These are phyloP conservation scores for Fusarium sp. DNA, from an alignment of 2,329 filamentous ascomycete species.

Conservation along the genomic window DNA sequence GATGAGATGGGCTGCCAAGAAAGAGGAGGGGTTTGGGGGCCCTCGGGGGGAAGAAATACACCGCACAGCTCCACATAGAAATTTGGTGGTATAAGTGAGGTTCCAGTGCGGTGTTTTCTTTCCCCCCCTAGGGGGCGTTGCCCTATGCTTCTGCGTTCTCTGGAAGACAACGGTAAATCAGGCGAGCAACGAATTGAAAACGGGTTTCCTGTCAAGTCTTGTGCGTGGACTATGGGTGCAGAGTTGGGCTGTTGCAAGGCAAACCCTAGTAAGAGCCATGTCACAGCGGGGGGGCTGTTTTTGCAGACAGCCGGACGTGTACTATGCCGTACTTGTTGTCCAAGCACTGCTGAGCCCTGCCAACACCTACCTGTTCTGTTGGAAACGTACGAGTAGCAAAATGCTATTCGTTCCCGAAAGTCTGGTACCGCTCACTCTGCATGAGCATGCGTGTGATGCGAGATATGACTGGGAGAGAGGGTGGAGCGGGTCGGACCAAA, in stretches of 20 bases:
- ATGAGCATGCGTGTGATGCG: conserved; percentile 41
- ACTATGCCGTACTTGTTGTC: conserved; percentile 23
- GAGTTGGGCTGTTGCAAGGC: conserved; percentile 19
- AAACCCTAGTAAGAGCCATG: conserved; percentile 23
- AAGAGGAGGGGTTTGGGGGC: conserved; percentile 21
- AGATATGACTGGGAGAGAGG: conserved; percentile 36
- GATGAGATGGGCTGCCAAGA: conserved; percentile 31
- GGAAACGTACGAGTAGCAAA: conserved; percentile 45
- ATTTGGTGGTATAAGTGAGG: too few relatives aligned
- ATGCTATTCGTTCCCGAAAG: conserved; percentile 47
- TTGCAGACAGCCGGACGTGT: conserved; percentile 27
- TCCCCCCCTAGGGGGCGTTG: conserved; percentile 32
- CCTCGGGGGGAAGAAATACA: too few relatives aligned
- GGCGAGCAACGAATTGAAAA: conserved; percentile 32
- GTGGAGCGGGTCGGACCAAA: conserved; percentile 24
- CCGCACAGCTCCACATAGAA: too few relatives aligned
- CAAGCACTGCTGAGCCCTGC: conserved; percentile 38
- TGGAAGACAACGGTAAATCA: conserved; percentile 29
- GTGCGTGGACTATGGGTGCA: conserved; percentile 17
- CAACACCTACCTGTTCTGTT: conserved; percentile 39
- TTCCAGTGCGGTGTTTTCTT: too few relatives aligned
- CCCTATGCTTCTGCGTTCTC: conserved; percentile 18
- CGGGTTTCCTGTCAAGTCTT: conserved; percentile 24
- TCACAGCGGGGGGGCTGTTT: conserved; percentile 23
- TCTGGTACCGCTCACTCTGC: conserved; percentile 52